phyloP scores from a whole-genome alignment of 2,329 filamentous ascomycete species.

The Diaporthe citri region DNA sequence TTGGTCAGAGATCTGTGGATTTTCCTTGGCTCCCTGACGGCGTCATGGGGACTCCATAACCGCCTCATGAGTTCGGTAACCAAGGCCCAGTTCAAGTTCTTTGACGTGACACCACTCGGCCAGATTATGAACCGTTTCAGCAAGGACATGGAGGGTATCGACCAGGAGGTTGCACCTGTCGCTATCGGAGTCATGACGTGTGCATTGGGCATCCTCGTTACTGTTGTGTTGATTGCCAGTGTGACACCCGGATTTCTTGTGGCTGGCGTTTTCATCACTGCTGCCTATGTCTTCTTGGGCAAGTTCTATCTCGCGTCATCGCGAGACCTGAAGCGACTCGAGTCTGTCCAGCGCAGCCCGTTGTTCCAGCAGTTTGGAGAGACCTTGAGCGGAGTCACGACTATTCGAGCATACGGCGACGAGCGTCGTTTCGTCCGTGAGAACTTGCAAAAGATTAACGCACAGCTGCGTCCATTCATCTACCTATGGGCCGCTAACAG shows the following conservation, averaged over 20 bases:
- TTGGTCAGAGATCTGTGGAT: constrained; percentile 87
- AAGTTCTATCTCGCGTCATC: constrained; percentile 92
- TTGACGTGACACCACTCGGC: constrained; percentile 94
- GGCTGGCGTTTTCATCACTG: constrained; percentile 85
- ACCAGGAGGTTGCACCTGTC: constrained; percentile 94
- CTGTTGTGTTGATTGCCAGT: constrained; percentile 85
- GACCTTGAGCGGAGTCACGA: constrained; percentile 93
- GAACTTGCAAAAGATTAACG: constrained; percentile 89
- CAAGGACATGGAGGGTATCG: constrained; percentile 94
- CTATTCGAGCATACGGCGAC: constrained; percentile 95
- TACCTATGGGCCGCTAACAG: constrained; percentile 97
- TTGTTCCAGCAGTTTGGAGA: constrained; percentile 98
- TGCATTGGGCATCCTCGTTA: constrained; percentile 79
- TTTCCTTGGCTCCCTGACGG: constrained; percentile 91
- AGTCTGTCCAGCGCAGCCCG: constrained; percentile 93
- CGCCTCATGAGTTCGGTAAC: constrained; percentile 83
- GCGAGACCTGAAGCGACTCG: constrained; percentile 93
- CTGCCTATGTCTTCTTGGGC: constrained; percentile 85
- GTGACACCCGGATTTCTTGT: constrained; percentile 94
- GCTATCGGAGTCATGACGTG: constrained; percentile 82
- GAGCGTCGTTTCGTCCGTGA: constrained; percentile 94
- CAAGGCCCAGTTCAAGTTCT: constrained; percentile 96
- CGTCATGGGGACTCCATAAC: constrained; percentile 87
- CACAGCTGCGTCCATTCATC: constrained; percentile 92
- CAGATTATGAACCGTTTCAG: constrained; percentile 99